Base-by-base conservation (phyloP, 2,329 filamentous ascomycete species). In the Pyricularia pennisetigena region DNA sequence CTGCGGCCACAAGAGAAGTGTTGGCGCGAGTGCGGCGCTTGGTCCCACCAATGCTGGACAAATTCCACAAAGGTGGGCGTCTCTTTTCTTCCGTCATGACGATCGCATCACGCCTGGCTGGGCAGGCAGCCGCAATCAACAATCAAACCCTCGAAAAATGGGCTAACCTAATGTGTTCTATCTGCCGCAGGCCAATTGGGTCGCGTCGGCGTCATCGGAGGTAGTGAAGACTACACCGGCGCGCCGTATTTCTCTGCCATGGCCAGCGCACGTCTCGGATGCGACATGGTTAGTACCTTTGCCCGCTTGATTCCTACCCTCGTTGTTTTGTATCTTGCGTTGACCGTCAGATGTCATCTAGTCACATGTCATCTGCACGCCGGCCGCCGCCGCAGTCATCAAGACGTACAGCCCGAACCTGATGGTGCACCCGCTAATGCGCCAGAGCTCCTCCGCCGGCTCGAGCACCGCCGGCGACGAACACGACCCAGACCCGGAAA, bases 231-330 rank as follows among this genome's bases (percentile, higher is more conserved):
- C 79, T 99, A 98, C 78, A 97, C 95, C 1, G 95, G 95, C 54
- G 95, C 95, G 69, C 95, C 95, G 14, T 99, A 97, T 81, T 99
- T 99, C 80, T 97, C 94, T 24, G 94, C 94, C 71, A 97, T 97
- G 88, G 95, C 95, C 14, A 97, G 93, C 72, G 95, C 95, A 64
- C 88, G 91, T 74, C 81, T 98, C 69, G 95, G 94, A 4, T 93
- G 90, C 74, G 93, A 97, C 75, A 92, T 97, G 92, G 93, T 94
- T 83, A 0, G 68, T 68, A 71, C 65, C 28, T 59, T 32, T 30
- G 10, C 64, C 29, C 2, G 62, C 28, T 12, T 4, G 12, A 14
- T 14, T 35, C 32, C 12, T 49, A 8, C 6, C 12, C 7, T 0
- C 12, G 10, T 16, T 16, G 10, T 23, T 5, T 64, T 24, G 41